Conservation (phyloP, 768 basidiomycete species). For the Mycena galopus region DNA sequence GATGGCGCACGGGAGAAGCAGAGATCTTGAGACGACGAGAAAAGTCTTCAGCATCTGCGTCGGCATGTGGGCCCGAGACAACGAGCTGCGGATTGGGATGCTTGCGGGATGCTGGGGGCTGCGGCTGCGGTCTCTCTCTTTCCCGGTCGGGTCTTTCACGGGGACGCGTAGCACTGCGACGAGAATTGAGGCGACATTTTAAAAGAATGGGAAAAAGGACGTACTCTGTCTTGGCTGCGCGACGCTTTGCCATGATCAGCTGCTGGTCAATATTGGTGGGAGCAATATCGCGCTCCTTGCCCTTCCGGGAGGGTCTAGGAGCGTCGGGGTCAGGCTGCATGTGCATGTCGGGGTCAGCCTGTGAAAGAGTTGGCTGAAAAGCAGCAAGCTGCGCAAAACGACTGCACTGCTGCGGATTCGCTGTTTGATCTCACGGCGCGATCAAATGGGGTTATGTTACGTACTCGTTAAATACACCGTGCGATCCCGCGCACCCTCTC, state of each 20-base stretch:
- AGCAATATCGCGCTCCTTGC: slow-evolving; percentile 57
- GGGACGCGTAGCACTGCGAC: slow-evolving; percentile 57
- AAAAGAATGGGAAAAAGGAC: slow-evolving; percentile 39
- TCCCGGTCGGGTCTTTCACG: slow-evolving; percentile 62
- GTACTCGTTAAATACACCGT: no score
- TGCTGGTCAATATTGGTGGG: slow-evolving; percentile 68
- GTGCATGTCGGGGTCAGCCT: slow-evolving; percentile 47
- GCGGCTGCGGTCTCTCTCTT: slow-evolving; percentile 41
- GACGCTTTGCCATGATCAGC: slow-evolving; percentile 77
- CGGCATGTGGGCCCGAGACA: slow-evolving; percentile 50
- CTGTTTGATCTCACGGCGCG: no score
- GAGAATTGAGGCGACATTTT: slow-evolving; percentile 23
- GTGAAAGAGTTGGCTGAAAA: no score
- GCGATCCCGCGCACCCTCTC: no score
- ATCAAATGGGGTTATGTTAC: no score
- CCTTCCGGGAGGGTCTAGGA: slow-evolving; percentile 50
- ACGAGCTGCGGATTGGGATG: slow-evolving; percentile 49
- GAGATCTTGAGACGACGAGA: slow-evolving; percentile 80
- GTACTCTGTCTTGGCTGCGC: slow-evolving; percentile 64
- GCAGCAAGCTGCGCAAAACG: no score
- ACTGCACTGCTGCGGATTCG: no score
- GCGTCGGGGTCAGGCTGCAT: slow-evolving; percentile 35
- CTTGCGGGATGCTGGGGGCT: slow-evolving; percentile 50
- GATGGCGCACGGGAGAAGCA: slow-evolving; percentile 55
- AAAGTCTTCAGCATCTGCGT: slow-evolving; percentile 81